Evolutionary conservation across 345 rosid genomes (phyloP), one percentile per base, ranked within the genome.

Genomic region (Rhizophora apiculata): DNA sequence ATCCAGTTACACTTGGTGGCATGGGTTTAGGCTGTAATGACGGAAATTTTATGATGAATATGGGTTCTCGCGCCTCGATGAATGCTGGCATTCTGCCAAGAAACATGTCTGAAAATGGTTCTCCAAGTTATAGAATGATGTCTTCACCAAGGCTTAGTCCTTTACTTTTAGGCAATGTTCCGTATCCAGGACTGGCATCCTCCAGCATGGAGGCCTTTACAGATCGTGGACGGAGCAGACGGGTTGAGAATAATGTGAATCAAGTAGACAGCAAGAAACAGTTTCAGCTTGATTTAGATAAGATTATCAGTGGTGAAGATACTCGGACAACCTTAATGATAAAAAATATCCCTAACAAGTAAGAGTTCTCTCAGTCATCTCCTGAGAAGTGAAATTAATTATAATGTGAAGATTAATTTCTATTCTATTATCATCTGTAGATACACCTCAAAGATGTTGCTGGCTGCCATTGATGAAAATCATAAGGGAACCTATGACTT

Each of bases 331-430:
- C 97, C 34, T 80, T 94, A 72, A 88, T 95, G 93, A 92, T 95
- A 24, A 95, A 92, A 74, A 92, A 95, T 79, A 92, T 95, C 74
- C 97, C 99, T 55, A 92, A 95, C 78, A 95, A 92, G 99, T 95
- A 88, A 76, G 89, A 64, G 20, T 30, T 48, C 62, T 63, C 22
- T 37, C 7, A 6, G 16, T 39, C 16, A 36, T 22, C 27, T 53
- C 9, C 48, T 5, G 55, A 6, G 49, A 43, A 43, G 8, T 56
- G 30, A 3, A 2, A 56, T 56, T 13, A 56, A 56, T 27, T 24
- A 8, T 43, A 11, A 13, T 3, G 5, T 24, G 60, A 56, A 56
- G 29, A 60, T 74, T 73, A 13, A 9, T 73, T 65, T 63, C 60
- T 49, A 22, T 67, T 65, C 63, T 73, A 6, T 71, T 60, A 52